Conservation (phyloP, 2,329 filamentous ascomycete genomes). For the Botryotinia narcissicola region DNA sequence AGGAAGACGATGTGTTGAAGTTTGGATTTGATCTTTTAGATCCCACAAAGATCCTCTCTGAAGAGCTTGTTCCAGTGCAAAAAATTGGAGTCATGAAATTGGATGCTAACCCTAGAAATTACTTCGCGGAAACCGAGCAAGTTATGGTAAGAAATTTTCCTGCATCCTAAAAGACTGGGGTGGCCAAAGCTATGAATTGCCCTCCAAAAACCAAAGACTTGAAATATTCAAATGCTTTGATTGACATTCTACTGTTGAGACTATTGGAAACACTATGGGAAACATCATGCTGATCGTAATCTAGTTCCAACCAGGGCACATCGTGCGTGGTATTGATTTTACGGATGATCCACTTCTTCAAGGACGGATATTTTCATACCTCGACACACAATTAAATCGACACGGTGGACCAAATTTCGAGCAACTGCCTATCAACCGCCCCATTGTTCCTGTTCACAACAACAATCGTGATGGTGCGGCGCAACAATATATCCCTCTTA, state of each 20-base stretch:
- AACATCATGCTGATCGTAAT: not conserved
- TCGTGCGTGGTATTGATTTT: slow-evolving; percentile 64
- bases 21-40: slow-evolving; percentile 53
- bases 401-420: slow-evolving; percentile 54
- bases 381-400: slow-evolving; percentile 60
- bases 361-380: slow-evolving; percentile 66
- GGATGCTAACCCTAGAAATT: slow-evolving; percentile 48
- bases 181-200: not conserved
- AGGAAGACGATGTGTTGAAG: slow-evolving; percentile 50
- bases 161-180: not conserved
- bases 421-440: slow-evolving; percentile 48
- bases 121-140: slow-evolving; percentile 66
- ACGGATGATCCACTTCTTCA: slow-evolving; percentile 68
- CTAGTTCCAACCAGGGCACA: slow-evolving; percentile 50
- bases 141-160: slow-evolving; percentile 39
- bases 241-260: not conserved
- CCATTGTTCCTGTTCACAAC: slow-evolving; percentile 39
- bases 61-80: slow-evolving; percentile 46
- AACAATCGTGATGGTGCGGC: slow-evolving; percentile 72
- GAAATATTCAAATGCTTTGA: not conserved
- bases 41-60: slow-evolving; percentile 54
- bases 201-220: not conserved
- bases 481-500: slow-evolving; percentile 67
- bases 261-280: not conserved
- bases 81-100: slow-evolving; percentile 49